Conservation (phyloP, 2,329 filamentous ascomycete species). For the Fonsecaea pugnacius region DNA sequence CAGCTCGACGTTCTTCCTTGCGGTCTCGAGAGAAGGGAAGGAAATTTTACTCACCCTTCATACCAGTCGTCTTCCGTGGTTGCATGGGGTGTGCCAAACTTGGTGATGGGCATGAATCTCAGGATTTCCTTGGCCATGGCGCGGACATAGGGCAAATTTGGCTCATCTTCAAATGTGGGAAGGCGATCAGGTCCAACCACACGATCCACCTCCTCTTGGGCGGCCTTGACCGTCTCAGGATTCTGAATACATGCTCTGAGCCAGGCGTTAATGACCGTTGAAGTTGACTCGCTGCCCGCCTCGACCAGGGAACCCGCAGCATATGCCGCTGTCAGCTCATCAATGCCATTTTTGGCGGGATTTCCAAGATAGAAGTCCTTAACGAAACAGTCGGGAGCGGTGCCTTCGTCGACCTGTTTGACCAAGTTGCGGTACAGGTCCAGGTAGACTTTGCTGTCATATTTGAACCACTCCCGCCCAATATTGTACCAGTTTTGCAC, state of each 20-base stretch:
- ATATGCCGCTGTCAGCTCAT: slow-evolving; percentile 43
- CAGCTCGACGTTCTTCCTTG: neutral
- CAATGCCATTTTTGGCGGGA: slow-evolving; percentile 36
- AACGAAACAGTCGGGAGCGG: slow-evolving; percentile 41
- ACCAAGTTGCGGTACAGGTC: slow-evolving; percentile 51
- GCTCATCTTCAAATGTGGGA: slow-evolving; percentile 55
- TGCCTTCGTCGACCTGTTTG: slow-evolving; percentile 35
- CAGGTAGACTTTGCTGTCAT: slow-evolving; percentile 51
- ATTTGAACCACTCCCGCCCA: slow-evolving; percentile 49
- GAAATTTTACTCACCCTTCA: slow-evolving; percentile 16
- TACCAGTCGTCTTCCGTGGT: slow-evolving; percentile 34
- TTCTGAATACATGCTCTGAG: slow-evolving; percentile 53
- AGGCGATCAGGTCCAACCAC: slow-evolving; percentile 55
- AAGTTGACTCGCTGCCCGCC: slow-evolving; percentile 29
- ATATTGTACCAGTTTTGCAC: slow-evolving; percentile 44
- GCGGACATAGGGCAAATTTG: slow-evolving; percentile 57
- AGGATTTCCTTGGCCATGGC: slow-evolving; percentile 61
- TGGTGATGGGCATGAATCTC: slow-evolving; percentile 55
- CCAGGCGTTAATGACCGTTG: slow-evolving; percentile 39
- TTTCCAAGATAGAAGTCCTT: slow-evolving; percentile 28
- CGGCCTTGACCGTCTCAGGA: slow-evolving; percentile 9
- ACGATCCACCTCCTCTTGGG: slow-evolving; percentile 45
- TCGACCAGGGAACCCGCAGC: slow-evolving; percentile 38
- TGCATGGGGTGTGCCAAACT: slow-evolving; percentile 33
- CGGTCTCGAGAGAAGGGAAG: neutral